Conservation (phyloP, 345 rosid genomes). For the Syzygium aqueum region DNA sequence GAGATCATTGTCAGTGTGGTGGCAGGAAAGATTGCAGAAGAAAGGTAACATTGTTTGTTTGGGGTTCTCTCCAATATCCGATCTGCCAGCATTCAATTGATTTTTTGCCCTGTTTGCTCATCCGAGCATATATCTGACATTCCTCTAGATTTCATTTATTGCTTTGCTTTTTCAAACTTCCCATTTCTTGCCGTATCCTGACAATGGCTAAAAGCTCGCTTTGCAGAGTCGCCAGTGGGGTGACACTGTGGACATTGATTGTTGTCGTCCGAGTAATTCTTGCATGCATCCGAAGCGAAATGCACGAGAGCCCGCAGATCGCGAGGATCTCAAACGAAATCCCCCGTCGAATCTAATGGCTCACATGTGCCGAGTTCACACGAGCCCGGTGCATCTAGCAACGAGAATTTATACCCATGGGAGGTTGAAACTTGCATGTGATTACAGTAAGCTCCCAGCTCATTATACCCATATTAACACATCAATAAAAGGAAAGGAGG, state of each 20-base stretch:
- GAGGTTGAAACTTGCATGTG: background rate
- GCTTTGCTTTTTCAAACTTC: background rate
- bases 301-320: background rate
- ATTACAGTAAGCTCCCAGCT: background rate
- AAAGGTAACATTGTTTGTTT: background rate
- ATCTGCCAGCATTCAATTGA: background rate
- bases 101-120: background rate
- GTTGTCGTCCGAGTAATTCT: background rate
- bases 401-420: background rate
- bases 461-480: background rate
- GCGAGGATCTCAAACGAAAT: background rate
- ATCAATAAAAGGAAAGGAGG: background rate
- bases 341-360: background rate
- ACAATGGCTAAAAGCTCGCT: background rate
- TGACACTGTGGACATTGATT: background rate
- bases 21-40: background rate
- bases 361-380: background rate
- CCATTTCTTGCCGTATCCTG: background rate
- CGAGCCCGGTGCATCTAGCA: background rate
- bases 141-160: background rate
- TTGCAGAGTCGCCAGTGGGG: background rate
- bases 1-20: background rate
- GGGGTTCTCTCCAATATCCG: background rate
- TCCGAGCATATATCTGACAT: background rate
- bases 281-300: background rate